Percentiles rank a stretch among this genome's conserved stretches.
phyloP scores from a whole-genome alignment of 2,329 filamentous ascomycete species.

The Phyllosticta citribraziliensis region DNA sequence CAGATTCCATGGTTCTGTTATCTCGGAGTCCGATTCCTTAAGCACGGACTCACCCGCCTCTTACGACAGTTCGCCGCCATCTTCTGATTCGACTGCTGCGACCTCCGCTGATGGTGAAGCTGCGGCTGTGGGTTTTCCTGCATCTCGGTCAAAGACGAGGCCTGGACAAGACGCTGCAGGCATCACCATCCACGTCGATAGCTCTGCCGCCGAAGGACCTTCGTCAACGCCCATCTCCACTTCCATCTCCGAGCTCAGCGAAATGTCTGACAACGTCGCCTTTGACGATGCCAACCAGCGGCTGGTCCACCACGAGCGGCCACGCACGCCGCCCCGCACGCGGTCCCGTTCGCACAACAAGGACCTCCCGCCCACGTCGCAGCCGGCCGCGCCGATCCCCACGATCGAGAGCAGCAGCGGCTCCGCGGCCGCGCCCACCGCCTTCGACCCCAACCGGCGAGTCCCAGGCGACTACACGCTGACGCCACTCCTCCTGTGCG shows the following conservation, averaged over 20 bases:
- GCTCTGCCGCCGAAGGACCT: neutral
- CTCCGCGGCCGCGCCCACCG: neutral
- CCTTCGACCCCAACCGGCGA: slow-evolving; percentile 19
- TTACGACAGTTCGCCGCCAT: slow-evolving; percentile 23
- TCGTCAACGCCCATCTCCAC: neutral
- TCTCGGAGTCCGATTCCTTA: slow-evolving; percentile 16
- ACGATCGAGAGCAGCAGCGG: slow-evolving; percentile 16
- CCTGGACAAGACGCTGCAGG: slow-evolving; percentile 14
- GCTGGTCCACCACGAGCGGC: slow-evolving; percentile 26
- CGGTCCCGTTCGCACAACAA: slow-evolving; percentile 24
- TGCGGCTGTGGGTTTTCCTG: slow-evolving; percentile 2
- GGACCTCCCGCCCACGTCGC: slow-evolving; percentile 11
- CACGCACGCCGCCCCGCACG: slow-evolving; percentile 21
- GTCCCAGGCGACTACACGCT: slow-evolving; percentile 58
- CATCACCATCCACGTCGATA: slow-evolving; percentile 20
- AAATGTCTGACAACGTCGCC: slow-evolving; percentile 28
- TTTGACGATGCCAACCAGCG: slow-evolving; percentile 28
- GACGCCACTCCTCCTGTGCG: slow-evolving; percentile 63
- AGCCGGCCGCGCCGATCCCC: slow-evolving; percentile 20
- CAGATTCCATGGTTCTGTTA: slow-evolving; percentile 20
- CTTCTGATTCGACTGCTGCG: slow-evolving; percentile 27
- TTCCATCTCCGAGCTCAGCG: slow-evolving; percentile 27
- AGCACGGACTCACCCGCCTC: slow-evolving; percentile 7
- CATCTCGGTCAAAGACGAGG: slow-evolving; percentile 15
- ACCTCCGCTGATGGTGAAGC: slow-evolving; percentile 25